Conservation (phyloP, 176 grass and related monocot species). For the Secale cereale region DNA sequence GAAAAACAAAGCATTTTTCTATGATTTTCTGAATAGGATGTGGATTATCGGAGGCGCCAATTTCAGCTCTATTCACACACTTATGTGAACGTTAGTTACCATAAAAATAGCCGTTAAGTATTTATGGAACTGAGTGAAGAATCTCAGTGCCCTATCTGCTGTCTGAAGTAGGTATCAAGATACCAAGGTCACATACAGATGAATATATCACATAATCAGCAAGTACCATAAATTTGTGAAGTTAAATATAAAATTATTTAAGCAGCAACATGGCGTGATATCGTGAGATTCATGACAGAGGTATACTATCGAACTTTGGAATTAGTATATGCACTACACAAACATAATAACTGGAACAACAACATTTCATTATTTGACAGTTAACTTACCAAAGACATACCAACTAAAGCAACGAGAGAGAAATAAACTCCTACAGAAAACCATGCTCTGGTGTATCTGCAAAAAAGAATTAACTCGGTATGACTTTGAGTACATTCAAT, state of each 20-base stretch:
- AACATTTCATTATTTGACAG: slow-evolving; percentile 9
- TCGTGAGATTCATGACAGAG: slow-evolving; percentile 1
- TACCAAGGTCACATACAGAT: not conserved
- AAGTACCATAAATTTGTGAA: not conserved
- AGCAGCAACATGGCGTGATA: slow-evolving; percentile 1
- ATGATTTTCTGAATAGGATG: not conserved
- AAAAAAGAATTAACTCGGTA: slow-evolving; percentile 14
- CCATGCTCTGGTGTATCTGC: slow-evolving; percentile 67
- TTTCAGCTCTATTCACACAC: not conserved
- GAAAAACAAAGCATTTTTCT: slow-evolving; percentile 14
- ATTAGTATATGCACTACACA: not conserved
- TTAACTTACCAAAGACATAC: slow-evolving; percentile 68
- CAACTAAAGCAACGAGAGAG: slow-evolving; percentile 52
- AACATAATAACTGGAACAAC: slow-evolving; percentile 13
- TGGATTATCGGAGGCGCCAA: not conserved
- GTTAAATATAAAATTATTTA: slow-evolving; percentile 7
- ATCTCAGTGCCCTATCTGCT: not conserved
- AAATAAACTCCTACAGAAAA: slow-evolving; percentile 74
- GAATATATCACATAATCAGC: slow-evolving; percentile 11
- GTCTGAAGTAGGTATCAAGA: slow-evolving; percentile 3
- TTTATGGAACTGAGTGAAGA: not conserved
- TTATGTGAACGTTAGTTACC: not conserved
- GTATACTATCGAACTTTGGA: slow-evolving; percentile 4
- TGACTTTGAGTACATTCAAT: slow-evolving; percentile 5
- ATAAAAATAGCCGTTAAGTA: not conserved